These are phyloP conservation scores for Haplosporangium sp. DNA, from an alignment of 371 early-diverging fungal species.

Conservation along the genomic window DNA sequence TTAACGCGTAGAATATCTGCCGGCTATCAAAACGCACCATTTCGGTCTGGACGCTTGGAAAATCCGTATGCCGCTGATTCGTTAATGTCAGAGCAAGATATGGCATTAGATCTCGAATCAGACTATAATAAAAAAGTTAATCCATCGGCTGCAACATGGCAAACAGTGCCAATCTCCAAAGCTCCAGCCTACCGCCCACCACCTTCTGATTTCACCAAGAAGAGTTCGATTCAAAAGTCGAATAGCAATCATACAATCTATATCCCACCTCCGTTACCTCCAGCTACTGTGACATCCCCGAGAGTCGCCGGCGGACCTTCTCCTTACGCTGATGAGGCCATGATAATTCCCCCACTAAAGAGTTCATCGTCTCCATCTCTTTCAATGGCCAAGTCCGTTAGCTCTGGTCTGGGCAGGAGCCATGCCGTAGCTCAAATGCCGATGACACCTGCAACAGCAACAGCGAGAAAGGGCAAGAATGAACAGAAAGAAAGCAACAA, in stretches of 20 bases:
- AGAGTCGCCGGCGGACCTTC: conserved; percentile 2
- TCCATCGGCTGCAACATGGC: conserved; percentile 25
- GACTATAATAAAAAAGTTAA: conserved; percentile 6
- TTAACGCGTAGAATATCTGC: conserved; percentile 16
- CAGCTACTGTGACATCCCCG: conserved; percentile 7
- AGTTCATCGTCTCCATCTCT: conserved; percentile 12
- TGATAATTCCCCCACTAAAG: conserved; percentile 27
- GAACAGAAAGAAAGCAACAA: neutral
- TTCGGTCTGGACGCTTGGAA: conserved; percentile 8
- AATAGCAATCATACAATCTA: conserved; percentile 26
- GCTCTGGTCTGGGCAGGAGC: neutral
- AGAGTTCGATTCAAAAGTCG: conserved; percentile 11
- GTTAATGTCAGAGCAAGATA: conserved; percentile 42
- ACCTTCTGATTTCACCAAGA: neutral
- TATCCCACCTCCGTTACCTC: conserved; percentile 45
- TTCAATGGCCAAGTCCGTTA: neutral
- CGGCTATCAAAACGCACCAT: neutral
- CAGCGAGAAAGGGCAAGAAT: neutral
- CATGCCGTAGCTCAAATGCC: no score
- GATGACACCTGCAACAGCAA: neutral
- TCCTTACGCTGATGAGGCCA: conserved; percentile 48
- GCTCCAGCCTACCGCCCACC: conserved; percentile 5
- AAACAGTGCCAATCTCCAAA: neutral
- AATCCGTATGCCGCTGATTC: conserved; percentile 24
- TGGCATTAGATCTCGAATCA: conserved; percentile 34